A percentile compares a stretch with the other conserved stretches of the same genome.
Conservation (phyloP, 1,139 yeast species). For the Nakaseomyces nivariensis region DNA sequence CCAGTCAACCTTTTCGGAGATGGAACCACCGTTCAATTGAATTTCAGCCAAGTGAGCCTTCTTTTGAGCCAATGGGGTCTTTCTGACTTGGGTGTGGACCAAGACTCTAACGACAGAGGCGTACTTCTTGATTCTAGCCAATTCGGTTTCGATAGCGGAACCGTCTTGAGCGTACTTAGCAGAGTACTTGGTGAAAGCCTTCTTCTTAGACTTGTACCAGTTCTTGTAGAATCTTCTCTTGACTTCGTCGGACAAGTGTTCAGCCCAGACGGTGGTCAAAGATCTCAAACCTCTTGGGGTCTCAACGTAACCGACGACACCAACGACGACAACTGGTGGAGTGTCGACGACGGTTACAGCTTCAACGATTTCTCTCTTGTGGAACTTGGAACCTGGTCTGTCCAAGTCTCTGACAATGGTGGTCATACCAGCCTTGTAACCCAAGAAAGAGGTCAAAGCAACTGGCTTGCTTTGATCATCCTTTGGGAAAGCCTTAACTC, state of each 20-base stretch:
- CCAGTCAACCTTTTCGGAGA: constrained; percentile 96
- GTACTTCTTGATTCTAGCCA: constrained; percentile 98
- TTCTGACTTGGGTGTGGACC: constrained; percentile 99
- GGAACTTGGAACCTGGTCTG: constrained; percentile 99
- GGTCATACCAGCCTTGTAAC: constrained; percentile 99
- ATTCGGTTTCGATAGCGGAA: constrained; percentile 86
- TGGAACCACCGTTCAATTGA: constrained; percentile 99
- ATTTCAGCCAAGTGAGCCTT: constrained; percentile 99
- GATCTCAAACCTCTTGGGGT: constrained; percentile 99
- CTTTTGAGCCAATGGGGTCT: constrained; percentile 98
- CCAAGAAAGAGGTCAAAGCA: constrained; percentile 98
- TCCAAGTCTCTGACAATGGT: constrained; percentile 99
- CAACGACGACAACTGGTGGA: constrained; percentile 97
- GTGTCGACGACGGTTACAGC: constrained; percentile 99
- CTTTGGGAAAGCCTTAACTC: constrained; percentile 98
- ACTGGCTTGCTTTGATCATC: constrained; percentile 98
- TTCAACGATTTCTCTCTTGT: constrained; percentile 99
- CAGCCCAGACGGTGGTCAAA: constrained; percentile 99
- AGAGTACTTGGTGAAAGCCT: constrained; percentile 99
- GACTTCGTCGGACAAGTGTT: constrained; percentile 97
- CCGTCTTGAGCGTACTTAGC: constrained; percentile 90
- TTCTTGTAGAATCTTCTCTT: constrained; percentile 99
- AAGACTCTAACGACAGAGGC: constrained; percentile 97
- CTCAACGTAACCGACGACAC: constrained; percentile 99
- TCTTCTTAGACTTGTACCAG: constrained; percentile 99